Percentiles rank a stretch among this genome's conserved stretches.
phyloP scores from a whole-genome alignment of 805 yeast genomes.

The Saccharomycopsis oosterbeekiorum region DNA sequence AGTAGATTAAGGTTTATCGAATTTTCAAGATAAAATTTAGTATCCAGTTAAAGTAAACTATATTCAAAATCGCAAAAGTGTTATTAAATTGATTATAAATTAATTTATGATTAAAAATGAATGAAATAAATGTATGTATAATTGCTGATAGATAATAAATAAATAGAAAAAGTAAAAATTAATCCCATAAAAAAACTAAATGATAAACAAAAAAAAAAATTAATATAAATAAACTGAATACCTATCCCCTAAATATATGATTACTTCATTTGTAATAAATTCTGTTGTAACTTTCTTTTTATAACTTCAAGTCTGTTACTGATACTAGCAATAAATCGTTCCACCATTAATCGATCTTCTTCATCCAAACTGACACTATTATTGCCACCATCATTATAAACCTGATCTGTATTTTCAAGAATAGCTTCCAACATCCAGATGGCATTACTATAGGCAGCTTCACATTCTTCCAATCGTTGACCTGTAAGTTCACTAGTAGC shows the following conservation, averaged over 20 bases:
- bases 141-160: neutral
- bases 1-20: too few relatives aligned
- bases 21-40: too few relatives aligned
- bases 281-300: conserved; percentile 36
- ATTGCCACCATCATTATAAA: conserved; percentile 11
- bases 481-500: conserved; percentile 80
- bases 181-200: neutral
- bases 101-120: too few relatives aligned
- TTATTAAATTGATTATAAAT: too few relatives aligned
- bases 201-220: neutral
- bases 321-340: conserved; percentile 72
- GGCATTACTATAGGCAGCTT: conserved; percentile 80
- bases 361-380: conserved; percentile 43
- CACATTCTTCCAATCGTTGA: conserved; percentile 68
- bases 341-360: conserved; percentile 67
- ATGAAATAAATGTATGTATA: neutral
- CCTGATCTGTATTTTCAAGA: conserved; percentile 36
- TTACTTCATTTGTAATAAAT: neutral
- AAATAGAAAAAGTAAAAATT: too few relatives aligned
- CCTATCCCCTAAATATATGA: neutral
- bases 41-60: too few relatives aligned
- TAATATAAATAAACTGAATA: neutral
- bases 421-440: conserved; percentile 94
- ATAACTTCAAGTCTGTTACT: conserved; percentile 69
- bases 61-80: too few relatives aligned